These are phyloP conservation scores for Candida hungchunana DNA, from an alignment of 805 yeast species.

Conservation along the genomic window DNA sequence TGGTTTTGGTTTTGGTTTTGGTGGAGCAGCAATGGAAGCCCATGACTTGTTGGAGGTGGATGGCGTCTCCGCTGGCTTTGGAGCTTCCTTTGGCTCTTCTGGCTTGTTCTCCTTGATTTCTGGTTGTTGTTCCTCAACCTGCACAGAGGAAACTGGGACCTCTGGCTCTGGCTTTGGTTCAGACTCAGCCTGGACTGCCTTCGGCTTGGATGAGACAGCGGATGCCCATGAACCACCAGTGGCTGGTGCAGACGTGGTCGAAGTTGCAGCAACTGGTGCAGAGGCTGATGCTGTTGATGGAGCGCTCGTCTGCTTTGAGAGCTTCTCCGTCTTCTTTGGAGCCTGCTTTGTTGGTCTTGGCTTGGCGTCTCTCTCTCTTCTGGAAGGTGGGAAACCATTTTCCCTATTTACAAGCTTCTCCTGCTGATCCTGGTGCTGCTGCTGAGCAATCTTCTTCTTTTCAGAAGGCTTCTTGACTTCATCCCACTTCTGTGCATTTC, in stretches of 20 bases:
- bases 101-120: conserved; percentile 6
- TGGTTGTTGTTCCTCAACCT: conserved; percentile 8
- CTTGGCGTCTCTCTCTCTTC: conserved; percentile 14
- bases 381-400: conserved; percentile 12
- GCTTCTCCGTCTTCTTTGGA: conserved; percentile 15
- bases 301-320: conserved; percentile 10
- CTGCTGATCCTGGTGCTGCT: conserved; percentile 15
- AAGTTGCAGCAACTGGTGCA: conserved; percentile 15
- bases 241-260: conserved; percentile 18
- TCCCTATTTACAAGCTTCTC: conserved; percentile 21
- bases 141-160: conserved; percentile 3
- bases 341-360: conserved; percentile 22
- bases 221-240: conserved; percentile 28
- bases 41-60: conserved; percentile 43
- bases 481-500: conserved; percentile 91
- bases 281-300: conserved; percentile 9
- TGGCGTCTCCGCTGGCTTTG: conserved; percentile 22
- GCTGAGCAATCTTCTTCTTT: conserved; percentile 43
- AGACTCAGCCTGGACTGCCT: conserved; percentile 11
- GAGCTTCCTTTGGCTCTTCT: conserved; percentile 16
- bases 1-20: conserved; percentile 24
- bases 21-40: conserved; percentile 68
- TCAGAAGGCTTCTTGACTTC: conserved; percentile 71
- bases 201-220: conserved; percentile 25
- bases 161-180: conserved; percentile 18